Evolutionary conservation across 1,139 yeast species (phyloP), one percentile per base, ranked within the genome.

Genomic region (Hansenula lynferdii): DNA sequence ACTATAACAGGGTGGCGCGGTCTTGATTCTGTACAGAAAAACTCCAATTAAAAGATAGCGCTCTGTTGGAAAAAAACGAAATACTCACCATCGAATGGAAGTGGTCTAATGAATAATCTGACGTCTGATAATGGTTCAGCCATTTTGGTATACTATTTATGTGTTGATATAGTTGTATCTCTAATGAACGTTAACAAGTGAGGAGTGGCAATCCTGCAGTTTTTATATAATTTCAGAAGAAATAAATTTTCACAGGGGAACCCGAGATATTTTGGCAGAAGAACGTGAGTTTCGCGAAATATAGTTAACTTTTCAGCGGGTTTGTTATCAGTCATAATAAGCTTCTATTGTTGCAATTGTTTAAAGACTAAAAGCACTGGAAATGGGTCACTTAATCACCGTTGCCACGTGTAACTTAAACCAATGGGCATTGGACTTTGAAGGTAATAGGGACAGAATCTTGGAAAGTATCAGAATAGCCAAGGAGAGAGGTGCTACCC

Each of bases 371-470:
- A 5, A 24, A 15, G 10, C 12, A 24, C 15, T 12, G 15, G 7
- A 15, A 20, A 74, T 75, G 80, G 74, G 75, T 6, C 78, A 73
- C 35, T 52, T 73, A 15, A 72, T 75, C 37, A 76, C 81, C 2
- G 64, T 77, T 32, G 78, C 82, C 1, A 76, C 82, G 3, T 76
- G 82, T 58, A 75, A 84, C 56, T 72, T 94, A 50, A 94, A 94
- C 64, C 99, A 94, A 74, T 94, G 99, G 99, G 96, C 98, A 0
- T 70, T 94, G 44, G 99, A 94, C 62, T 94, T 87, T 62, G 97
- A 92, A 60, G 99, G 98, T 6, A 94, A 94, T 61, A 74, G 96
- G 41, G 96, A 89, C 56, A 70, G 99, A 40, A 92, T 94, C 50
- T 56, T 92, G 27, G 81, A 83, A 54, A 83, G 95, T 44, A 90